Base-by-base conservation (phyloP, 495 filamentous ascomycete genomes). In the Usnea hakonensis region DNA sequence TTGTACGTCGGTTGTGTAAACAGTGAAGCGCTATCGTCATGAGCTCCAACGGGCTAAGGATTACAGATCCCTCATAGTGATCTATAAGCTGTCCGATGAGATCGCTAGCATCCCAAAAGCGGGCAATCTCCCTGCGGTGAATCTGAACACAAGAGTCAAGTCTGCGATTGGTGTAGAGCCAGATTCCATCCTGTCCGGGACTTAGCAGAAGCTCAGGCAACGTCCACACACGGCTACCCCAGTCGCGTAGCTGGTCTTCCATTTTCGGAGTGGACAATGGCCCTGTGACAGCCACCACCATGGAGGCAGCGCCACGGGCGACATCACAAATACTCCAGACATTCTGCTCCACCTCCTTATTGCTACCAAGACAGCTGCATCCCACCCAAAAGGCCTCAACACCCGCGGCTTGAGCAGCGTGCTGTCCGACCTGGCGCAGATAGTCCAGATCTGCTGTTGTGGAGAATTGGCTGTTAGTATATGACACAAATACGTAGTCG, bases 171-270 rank as follows among this genome's bases (percentile, higher is more conserved):
- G 61, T 65, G 52, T 71, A 76, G 21, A 73, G 63, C n/a, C 55
- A 58, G 40, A 77, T 72, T 6, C 32, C 23, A 62, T 52, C 5
- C 66, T 63, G 19, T 52, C 57, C 0, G 75, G 74, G 44, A 63
- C 11, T 64, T 3, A 80, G 74, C 1, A 81, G 64, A 9, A 72
- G 67, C 62, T 81, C 79, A 17, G 77, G 76, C 19, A 80, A 71
- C 4, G 76, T 79, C 79, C 79, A 81, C 40, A 79, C 60, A n/a
- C 77, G 69, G 17, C 64, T 58, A 16, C 76, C 77, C 77, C 77
- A 80, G 21, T 72, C 36, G n/a, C 67, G 56, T 32, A 73, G 68
- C n/a, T 63, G 48, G 41, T 59, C 55, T 17, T 37, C 36, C 11
- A 37, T 37, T 37, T 6, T 32, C 41, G 60, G 58, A 35, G 52